These are phyloP conservation scores for Adenanthera pavonina DNA, from an alignment of 306 rosid species.

Conservation along the genomic window DNA sequence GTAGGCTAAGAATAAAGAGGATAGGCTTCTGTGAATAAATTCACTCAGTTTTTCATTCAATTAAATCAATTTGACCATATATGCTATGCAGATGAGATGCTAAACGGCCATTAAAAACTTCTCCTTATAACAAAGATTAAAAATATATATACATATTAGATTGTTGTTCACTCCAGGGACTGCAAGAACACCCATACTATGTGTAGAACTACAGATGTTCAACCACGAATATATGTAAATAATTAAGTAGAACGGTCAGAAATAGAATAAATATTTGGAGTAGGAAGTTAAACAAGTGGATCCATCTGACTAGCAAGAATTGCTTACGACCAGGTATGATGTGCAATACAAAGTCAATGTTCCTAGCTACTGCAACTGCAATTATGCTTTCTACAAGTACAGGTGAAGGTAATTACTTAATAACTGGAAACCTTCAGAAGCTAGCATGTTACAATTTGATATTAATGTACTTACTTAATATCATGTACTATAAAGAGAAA, in stretches of 20 bases:
- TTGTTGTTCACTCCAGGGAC: background rate
- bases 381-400: background rate
- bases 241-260: background rate
- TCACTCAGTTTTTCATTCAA: background rate
- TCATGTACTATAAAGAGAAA: background rate
- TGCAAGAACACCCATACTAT: conserved; percentile 15
- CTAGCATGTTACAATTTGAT: background rate
- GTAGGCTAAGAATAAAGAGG: background rate
- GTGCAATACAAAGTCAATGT: background rate
- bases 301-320: conserved; percentile 16
- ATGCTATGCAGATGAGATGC: background rate
- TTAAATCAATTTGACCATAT: background rate
- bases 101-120: background rate
- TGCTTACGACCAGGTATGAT: background rate
- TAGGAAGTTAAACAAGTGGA: background rate
- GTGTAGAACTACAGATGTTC: conserved; percentile 1
- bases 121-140: background rate
- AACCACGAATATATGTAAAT: background rate
- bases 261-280: background rate
- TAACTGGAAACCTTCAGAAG: background rate
- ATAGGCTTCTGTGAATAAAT: background rate
- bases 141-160: no score
- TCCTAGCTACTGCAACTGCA: background rate
- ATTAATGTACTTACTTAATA: background rate
- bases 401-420: background rate